Evolutionary conservation across 805 yeast species (phyloP).

Genomic region (Metschnikowia picachoensis): DNA sequence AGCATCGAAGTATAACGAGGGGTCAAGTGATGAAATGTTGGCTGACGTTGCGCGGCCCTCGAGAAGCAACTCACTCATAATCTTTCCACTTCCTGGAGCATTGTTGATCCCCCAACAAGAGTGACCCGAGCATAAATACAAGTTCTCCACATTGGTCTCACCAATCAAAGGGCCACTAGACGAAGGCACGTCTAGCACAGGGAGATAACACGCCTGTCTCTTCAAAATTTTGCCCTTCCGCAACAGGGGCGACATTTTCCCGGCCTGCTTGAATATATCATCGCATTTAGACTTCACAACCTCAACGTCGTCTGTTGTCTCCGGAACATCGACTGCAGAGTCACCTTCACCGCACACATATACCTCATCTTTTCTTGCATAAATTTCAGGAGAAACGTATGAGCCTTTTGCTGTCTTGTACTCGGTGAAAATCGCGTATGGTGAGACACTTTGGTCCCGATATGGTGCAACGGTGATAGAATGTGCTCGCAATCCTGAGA

Average conservation of each 20-base stretch:
- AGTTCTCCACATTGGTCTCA: conserved; percentile 77
- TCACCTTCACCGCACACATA: conserved; percentile 98
- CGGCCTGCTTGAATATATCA: conserved; percentile 75
- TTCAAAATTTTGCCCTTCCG: conserved; percentile 70
- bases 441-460: conserved; percentile 67
- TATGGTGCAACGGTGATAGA: conserved; percentile 87
- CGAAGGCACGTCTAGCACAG: conserved; percentile 90
- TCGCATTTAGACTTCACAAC: conserved; percentile 87
- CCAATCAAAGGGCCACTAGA: conserved; percentile 93
- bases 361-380: conserved; percentile 92
- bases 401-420: conserved; percentile 62
- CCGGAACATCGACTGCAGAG: conserved; percentile 84
- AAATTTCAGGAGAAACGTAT: conserved; percentile 88
- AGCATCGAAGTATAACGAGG: conserved; percentile 83
- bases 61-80: conserved; percentile 79
- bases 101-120: conserved; percentile 99
- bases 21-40: conserved; percentile 78
- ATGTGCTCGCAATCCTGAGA: conserved; percentile 91
- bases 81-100: conserved; percentile 95
- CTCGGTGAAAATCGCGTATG: conserved; percentile 93
- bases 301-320: conserved; percentile 89
- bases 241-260: conserved; percentile 66
- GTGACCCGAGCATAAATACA: conserved; percentile 87
- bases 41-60: conserved; percentile 82
- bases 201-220: conserved; percentile 93